Conservation (phyloP, 768 basidiomycete genomes). For the Sarcomyxa edulis region DNA sequence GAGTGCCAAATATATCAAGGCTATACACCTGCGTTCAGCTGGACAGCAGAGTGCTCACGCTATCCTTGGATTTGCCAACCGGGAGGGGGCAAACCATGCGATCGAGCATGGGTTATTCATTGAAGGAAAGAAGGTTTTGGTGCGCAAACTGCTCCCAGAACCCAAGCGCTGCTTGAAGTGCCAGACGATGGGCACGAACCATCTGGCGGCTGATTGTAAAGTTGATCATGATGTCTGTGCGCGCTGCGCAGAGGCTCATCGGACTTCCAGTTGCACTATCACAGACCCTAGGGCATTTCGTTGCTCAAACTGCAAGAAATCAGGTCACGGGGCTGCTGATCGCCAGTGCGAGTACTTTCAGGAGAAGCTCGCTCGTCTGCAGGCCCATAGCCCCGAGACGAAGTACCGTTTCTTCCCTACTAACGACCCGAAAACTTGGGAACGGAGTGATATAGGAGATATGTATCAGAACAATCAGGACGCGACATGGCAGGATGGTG, state of each 20-base stretch:
- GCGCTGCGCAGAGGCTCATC: constrained; percentile 13
- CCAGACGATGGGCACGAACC: constrained; percentile 10
- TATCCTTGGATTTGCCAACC: constrained; percentile 13
- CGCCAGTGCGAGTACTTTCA: constrained; percentile 15
- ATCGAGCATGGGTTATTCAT: constrained; percentile 16
- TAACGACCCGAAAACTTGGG: constrained; percentile 7
- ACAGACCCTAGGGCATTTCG: constrained; percentile 1
- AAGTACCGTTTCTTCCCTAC: constrained; percentile 14
- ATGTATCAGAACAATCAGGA: neutral
- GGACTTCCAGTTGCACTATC: constrained; percentile 13
- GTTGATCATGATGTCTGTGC: constrained; percentile 8
- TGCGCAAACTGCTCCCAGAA: constrained; percentile 14
- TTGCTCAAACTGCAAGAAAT: constrained; percentile 19
- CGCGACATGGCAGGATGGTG: neutral
- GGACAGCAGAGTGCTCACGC: constrained; percentile 17
- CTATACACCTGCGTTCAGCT: constrained; percentile 3
- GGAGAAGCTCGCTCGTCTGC: constrained; percentile 5
- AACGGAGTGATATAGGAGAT: neutral
- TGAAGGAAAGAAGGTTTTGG: constrained; percentile 7
- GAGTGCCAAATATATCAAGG: constrained; percentile 20
- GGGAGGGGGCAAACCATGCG: constrained; percentile 16
- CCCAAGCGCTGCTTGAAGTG: constrained; percentile 20
- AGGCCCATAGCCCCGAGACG: constrained; percentile 9
- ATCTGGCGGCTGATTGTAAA: constrained; percentile 11
- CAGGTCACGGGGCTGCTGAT: constrained; percentile 23